These are phyloP conservation scores for Schwanniomyces sp. DNA, from an alignment of 805 yeast genomes.

Conservation along the genomic window DNA sequence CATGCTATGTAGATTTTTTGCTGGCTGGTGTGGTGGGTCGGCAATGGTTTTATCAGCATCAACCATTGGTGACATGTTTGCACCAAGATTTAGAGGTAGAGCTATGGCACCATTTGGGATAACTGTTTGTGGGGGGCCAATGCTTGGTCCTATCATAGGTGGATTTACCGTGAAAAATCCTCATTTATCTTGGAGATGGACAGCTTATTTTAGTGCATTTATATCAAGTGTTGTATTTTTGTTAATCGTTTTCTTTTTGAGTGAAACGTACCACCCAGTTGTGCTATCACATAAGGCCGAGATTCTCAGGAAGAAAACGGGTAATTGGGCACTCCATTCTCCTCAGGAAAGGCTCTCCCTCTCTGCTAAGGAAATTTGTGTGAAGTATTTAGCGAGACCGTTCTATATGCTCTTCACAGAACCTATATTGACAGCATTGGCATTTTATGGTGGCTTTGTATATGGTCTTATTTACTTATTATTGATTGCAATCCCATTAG, in stretches of 20 bases:
- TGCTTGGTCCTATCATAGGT: conserved; percentile 64
- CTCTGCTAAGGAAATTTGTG: conserved; percentile 15
- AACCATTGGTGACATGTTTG: conserved; percentile 74
- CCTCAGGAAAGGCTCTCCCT: conserved; percentile 19
- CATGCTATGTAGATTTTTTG: conserved; percentile 70
- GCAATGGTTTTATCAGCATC: conserved; percentile 81
- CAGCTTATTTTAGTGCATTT: conserved; percentile 46
- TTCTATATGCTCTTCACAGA: conserved; percentile 26
- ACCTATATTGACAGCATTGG: conserved; percentile 38
- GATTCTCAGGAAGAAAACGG: conserved; percentile 22
- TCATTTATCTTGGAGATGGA: conserved; percentile 52
- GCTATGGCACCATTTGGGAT: conserved; percentile 69
- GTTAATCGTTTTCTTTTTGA: conserved; percentile 21
- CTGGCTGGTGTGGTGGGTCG: conserved; percentile 77
- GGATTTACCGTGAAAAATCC: conserved; percentile 20
- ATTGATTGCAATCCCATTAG: conserved; percentile 35
- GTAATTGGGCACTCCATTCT: conserved; percentile 26
- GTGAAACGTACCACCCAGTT: conserved; percentile 34
- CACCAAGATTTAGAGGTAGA: conserved; percentile 60
- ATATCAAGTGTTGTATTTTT: conserved; percentile 26
- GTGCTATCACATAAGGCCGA: conserved; percentile 22
- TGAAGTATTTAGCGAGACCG: conserved; percentile 28
- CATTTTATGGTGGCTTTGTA: conserved; percentile 30
- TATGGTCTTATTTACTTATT: conserved; percentile 41
- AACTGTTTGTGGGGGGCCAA: conserved; percentile 70